phyloP scores from a whole-genome alignment of 495 filamentous ascomycete species.

The Lasiosphaeria ovina region DNA sequence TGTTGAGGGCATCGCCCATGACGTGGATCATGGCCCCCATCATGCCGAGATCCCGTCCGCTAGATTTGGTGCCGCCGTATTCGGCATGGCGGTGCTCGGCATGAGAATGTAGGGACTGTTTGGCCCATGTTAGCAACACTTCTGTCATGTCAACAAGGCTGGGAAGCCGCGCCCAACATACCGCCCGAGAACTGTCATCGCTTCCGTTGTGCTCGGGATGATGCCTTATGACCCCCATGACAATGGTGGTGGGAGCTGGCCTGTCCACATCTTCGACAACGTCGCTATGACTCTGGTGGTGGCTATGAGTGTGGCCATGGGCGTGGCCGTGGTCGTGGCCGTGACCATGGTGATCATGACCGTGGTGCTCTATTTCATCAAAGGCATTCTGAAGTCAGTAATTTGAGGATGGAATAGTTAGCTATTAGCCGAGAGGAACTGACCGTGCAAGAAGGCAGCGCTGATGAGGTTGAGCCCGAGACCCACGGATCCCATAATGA shows the following conservation, averaged over 20 bases:
- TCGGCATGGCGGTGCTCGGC: constrained; percentile 53
- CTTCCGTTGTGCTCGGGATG: constrained; percentile 33
- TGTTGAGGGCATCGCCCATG: constrained; percentile 86
- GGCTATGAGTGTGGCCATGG: constrained; percentile 37
- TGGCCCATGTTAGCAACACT: constrained; percentile 32
- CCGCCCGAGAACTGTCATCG: not conserved
- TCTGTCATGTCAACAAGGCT: not conserved
- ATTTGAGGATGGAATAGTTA: too few relatives aligned
- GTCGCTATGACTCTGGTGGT: too few relatives aligned
- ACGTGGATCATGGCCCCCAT: constrained; percentile 89
- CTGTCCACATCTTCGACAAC: too few relatives aligned
- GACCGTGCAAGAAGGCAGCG: constrained; percentile 77
- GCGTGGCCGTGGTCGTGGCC: constrained; percentile 24
- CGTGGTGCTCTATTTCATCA: constrained; percentile 30
- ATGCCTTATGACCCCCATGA: not conserved
- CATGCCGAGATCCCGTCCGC: constrained; percentile 76
- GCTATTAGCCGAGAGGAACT: not conserved
- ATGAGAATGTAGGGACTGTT: constrained; percentile 57
- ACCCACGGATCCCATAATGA: constrained; percentile 80
- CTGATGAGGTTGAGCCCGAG: constrained; percentile 80
- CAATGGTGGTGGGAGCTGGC: too few relatives aligned
- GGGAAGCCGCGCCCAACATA: not conserved
- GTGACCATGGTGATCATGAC: constrained; percentile 37
- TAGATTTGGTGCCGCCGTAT: constrained; percentile 15
- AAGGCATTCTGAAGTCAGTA: not conserved